These are phyloP conservation scores for Tagetes erecta DNA, from an alignment of 129 eudicot genomes.

Conservation along the genomic window DNA sequence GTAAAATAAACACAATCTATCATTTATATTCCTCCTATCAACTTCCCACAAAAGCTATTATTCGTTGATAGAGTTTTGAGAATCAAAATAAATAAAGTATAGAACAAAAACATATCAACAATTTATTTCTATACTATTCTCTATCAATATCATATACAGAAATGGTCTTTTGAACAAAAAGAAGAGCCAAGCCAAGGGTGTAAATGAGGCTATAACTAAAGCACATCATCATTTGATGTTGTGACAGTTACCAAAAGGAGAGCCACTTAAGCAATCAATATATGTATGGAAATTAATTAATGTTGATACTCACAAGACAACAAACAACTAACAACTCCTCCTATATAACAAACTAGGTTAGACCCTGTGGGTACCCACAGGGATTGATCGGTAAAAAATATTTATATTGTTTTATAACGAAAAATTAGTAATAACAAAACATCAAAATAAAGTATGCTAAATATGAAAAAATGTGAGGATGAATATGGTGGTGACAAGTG, in stretches of 20 bases:
- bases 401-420: no score
- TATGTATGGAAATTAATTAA: no score
- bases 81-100: constrained; percentile 13
- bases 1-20: no score
- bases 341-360: no score
- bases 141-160: constrained; percentile 20
- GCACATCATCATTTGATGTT: not conserved
- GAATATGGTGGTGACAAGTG: no score
- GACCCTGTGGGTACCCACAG: no score
- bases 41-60: no score
- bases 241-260: not conserved
- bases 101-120: not conserved
- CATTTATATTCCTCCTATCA: no score
- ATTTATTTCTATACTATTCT: not conserved
- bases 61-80: not conserved
- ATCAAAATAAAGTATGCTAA: no score
- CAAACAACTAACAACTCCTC: not conserved
- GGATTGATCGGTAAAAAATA: no score
- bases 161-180: constrained; percentile 19
- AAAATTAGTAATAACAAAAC: no score
- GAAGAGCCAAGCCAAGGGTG: not conserved
- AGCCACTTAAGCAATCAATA: not conserved
- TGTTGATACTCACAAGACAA: not conserved
- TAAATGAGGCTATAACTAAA: constrained; percentile 1
- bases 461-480: no score